These are phyloP conservation scores for Scutellaria baicalensis DNA, from an alignment of 257 asterid species.

Conservation along the genomic window DNA sequence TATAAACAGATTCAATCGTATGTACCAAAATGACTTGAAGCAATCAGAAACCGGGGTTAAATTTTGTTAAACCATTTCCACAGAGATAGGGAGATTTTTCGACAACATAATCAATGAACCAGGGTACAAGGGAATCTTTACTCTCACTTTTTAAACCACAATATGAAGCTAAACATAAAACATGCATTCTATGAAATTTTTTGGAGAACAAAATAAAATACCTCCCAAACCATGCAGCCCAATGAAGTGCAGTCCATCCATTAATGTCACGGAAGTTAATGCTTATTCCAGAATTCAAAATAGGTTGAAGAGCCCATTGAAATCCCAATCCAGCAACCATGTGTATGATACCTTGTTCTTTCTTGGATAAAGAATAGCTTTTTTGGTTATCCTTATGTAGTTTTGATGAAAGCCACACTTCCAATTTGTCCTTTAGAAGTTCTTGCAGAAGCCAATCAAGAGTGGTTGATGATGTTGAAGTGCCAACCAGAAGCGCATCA, in stretches of 20 bases:
- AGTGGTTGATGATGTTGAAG: conserved; percentile 46
- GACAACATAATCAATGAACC: background rate
- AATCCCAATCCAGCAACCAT: conserved; percentile 87
- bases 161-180: background rate
- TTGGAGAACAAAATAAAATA: conserved; percentile 19
- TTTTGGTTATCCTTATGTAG: conserved; percentile 24
- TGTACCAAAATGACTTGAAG: background rate
- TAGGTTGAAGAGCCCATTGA: conserved; percentile 92
- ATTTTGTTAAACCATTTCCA: background rate
- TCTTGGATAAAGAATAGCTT: conserved; percentile 51
- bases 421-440: conserved; percentile 77
- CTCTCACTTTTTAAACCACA: background rate
- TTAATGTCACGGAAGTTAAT: conserved; percentile 76
- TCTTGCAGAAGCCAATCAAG: conserved; percentile 82
- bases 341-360: conserved; percentile 94
- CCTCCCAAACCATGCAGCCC: conserved; percentile 99
- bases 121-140: background rate
- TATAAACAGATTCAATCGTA: background rate
- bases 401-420: conserved; percentile 65
- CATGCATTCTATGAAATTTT: background rate
- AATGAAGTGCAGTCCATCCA: conserved; percentile 98
- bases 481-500: conserved; percentile 52
- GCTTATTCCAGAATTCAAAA: conserved; percentile 69
- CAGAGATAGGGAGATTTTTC: background rate
- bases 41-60: background rate